These are phyloP conservation scores for Thymus mandschuricus DNA, from an alignment of 257 asterid species.

Conservation along the genomic window DNA sequence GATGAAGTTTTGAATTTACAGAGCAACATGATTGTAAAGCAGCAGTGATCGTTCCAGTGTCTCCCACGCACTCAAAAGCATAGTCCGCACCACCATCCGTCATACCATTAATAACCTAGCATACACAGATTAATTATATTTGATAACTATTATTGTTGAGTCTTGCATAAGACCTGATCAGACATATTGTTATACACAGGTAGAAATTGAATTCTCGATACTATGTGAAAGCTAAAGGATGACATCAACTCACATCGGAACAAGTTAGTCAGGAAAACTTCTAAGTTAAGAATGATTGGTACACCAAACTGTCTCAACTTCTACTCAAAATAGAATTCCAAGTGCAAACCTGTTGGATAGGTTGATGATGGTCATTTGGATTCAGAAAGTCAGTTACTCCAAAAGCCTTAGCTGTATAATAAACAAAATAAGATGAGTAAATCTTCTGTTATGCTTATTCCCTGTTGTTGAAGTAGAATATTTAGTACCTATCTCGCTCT, in stretches of 20 bases:
- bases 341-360: conserved; percentile 79
- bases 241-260: not conserved
- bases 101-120: conserved; percentile 67
- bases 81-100: conserved; percentile 95
- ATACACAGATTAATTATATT: conserved; percentile 3
- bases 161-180: not conserved
- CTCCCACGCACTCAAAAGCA: conserved; percentile 96
- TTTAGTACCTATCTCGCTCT: conserved; percentile 63
- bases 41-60: conserved; percentile 69
- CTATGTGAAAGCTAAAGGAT: not conserved
- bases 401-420: conserved; percentile 71
- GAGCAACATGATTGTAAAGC: conserved; percentile 89
- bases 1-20: conserved; percentile 44
- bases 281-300: not conserved
- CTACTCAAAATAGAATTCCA: not conserved
- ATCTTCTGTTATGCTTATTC: conserved; percentile 10
- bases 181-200: not conserved
- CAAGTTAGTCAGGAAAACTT: not conserved
- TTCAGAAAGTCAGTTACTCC: conserved; percentile 87
- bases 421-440: conserved; percentile 14
- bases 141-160: not conserved
- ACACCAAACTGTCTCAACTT: conserved; percentile 1
- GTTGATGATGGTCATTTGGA: conserved; percentile 75
- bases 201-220: not conserved
- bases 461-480: conserved; percentile 11